Conservation (phyloP, 306 rosid species). For the Glycine soja region DNA sequence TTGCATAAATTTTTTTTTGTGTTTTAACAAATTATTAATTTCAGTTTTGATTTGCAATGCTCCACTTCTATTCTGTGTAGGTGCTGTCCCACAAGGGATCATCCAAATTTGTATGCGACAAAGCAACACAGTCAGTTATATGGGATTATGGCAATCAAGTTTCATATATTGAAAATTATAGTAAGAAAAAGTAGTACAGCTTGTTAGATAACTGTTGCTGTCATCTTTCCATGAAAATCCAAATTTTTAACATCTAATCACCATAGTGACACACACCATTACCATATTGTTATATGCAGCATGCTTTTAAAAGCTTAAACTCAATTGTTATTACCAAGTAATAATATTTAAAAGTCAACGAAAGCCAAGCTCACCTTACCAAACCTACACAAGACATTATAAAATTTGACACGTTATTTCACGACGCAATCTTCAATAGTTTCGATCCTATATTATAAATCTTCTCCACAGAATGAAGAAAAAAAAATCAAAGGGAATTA, state of each 20-base stretch:
- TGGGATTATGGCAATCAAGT: not conserved
- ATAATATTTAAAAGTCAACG: constrained; percentile 36
- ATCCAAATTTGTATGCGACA: not conserved
- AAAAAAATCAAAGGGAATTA: not conserved
- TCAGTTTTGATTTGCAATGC: not conserved
- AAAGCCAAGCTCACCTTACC: not conserved
- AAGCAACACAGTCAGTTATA: not conserved
- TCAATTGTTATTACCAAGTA: not conserved
- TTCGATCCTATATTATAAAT: constrained; percentile 3
- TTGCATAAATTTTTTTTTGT: not conserved
- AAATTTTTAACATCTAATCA: not conserved
- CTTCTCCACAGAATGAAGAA: not conserved
- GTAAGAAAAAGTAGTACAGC: too few relatives aligned
- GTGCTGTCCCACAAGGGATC: not conserved
- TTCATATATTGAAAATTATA: not conserved
- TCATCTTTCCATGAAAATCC: too few relatives aligned
- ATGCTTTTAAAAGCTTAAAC: not conserved
- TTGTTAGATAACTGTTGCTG: too few relatives aligned
- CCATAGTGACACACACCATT: not conserved
- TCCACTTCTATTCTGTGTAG: not conserved
- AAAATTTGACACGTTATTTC: constrained; percentile 37
- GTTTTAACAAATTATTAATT: not conserved
- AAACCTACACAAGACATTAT: not conserved
- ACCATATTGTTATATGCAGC: not conserved
- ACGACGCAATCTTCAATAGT: not conserved